Conservation (phyloP, 2,329 filamentous ascomycete species). For the Fonsecaea erecta region DNA sequence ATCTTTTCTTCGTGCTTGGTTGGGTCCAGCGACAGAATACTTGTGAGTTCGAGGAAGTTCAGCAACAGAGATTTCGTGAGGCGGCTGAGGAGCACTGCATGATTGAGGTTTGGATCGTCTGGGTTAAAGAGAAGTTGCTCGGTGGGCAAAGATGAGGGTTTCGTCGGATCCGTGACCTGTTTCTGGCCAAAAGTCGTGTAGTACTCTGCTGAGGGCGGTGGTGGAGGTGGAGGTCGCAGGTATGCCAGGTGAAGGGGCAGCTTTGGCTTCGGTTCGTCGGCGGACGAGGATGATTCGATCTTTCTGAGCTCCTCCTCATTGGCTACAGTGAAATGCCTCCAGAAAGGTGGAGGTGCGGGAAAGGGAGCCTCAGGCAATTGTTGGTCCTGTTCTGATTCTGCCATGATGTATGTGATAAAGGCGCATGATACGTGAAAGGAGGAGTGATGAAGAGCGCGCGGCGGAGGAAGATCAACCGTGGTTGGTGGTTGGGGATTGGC, state of each 20-base stretch:
- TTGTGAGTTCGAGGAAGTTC: conserved; percentile 84
- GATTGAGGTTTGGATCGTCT: conserved; percentile 50
- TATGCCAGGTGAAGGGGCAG: conserved; percentile 74
- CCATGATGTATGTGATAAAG: conserved; percentile 44
- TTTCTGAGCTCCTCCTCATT: conserved; percentile 67
- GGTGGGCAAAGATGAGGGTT: conserved; percentile 48
- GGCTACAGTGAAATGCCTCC: conserved; percentile 79
- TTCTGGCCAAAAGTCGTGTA: conserved; percentile 81
- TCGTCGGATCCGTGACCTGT: conserved; percentile 60
- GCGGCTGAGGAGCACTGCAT: conserved; percentile 68
- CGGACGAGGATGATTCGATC: conserved; percentile 46
- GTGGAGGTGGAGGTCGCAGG: conserved; percentile 80
- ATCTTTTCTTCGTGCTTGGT: conserved; percentile 61
- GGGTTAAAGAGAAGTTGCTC: conserved; percentile 65
- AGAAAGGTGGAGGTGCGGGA: conserved; percentile 87
- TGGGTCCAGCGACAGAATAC: conserved; percentile 70
- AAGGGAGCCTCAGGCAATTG: conserved; percentile 66
- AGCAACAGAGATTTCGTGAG: conserved; percentile 79
- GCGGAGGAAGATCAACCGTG: neutral
- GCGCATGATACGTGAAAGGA: neutral
- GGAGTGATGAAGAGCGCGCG: neutral
- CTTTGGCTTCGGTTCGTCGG: conserved; percentile 44
- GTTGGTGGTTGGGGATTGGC: neutral
- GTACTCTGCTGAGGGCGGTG: conserved; percentile 60
- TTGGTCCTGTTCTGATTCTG: conserved; percentile 44